Base-by-base conservation (phyloP, 495 filamentous ascomycete species). In the Apiosordaria backusii region DNA sequence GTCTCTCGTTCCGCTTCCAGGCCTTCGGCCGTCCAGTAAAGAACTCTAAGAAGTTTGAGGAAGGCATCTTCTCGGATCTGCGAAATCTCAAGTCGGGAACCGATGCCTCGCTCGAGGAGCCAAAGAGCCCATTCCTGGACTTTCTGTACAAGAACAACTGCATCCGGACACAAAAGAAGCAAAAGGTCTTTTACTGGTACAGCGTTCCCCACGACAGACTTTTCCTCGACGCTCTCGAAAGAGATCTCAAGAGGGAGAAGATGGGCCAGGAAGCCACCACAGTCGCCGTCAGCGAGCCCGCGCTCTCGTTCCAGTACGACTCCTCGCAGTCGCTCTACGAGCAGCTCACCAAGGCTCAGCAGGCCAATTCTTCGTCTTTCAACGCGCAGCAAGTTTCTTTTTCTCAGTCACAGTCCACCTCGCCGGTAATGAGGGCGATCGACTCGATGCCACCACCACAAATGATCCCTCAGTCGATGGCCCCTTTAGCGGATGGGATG, bases 61-160 rank as follows among this genome's bases (percentile, higher is more conserved):
- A 99, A 77, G 95, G 95, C 67, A 98, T 99, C 78, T 99, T 99
- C 82, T 99, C 95, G 40, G 95, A 99, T 76, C 83, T 99, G 77
- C 92, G 95, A 76, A 99, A 99, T 75, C 84, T 99, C 67, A 99
- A 99, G 80, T 93, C 95, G 64, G 95, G 95, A 61, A 97, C 93
- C 73, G 95, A 99, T 84, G 95, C 95, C n/a, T 97, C 94, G 24
- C 88, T 99, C 50, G 95, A 99, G 80, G 95, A 99, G 79, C 95
- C 95, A 45, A 99, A 99, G 84, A 97, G 94, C 81, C 87, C 91
- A 2, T 99, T 99, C 81, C 86, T 99, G 60, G 95, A 99, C 76
- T 99, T 98, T 80, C 84, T 99, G 60, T 99, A 98, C 84, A 99
- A 99, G 86, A 98, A 99, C 84, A 99, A 99, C 79, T 99, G 95